These are phyloP conservation scores for Citrullus mucosospermus DNA, from an alignment of 306 rosid genomes.

Conservation along the genomic window DNA sequence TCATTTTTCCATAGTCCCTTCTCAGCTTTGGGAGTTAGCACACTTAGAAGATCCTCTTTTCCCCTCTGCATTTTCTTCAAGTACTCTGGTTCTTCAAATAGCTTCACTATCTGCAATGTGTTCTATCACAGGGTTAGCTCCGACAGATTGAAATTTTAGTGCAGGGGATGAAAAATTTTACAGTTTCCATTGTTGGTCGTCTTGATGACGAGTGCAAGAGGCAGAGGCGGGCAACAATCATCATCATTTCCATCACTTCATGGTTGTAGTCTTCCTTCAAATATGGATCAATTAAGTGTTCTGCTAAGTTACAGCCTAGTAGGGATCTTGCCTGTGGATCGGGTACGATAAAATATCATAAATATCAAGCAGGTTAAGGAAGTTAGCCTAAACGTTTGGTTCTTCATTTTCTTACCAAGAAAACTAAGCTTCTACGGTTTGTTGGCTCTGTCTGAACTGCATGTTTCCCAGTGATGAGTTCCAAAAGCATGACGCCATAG, in stretches of 20 bases:
- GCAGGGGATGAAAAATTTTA: background rate
- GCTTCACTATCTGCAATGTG: slow-evolving; percentile 25
- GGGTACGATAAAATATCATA: background rate
- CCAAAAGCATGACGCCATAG: slow-evolving; percentile 37
- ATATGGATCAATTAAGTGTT: slow-evolving; percentile 29
- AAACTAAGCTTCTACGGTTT: slow-evolving; percentile 30
- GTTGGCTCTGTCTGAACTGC: slow-evolving; percentile 26
- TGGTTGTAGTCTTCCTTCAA: slow-evolving; percentile 23
- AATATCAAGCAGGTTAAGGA: background rate
- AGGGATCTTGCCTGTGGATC: slow-evolving; percentile 35
- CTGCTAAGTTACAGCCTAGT: slow-evolving; percentile 18
- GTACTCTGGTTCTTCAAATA: slow-evolving; percentile 33
- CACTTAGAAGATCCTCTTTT: slow-evolving; percentile 18
- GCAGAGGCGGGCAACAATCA: slow-evolving; percentile 32
- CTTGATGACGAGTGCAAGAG: slow-evolving; percentile 34
- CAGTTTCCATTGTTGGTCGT: slow-evolving; percentile 37
- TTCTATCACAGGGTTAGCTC: background rate
- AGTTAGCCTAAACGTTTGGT: background rate
- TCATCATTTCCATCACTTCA: slow-evolving; percentile 36
- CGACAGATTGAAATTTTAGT: background rate
- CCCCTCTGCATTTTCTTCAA: slow-evolving; percentile 28
- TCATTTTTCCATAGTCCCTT: slow-evolving; percentile 9
- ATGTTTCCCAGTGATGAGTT: slow-evolving; percentile 38
- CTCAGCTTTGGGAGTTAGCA: slow-evolving; percentile 10
- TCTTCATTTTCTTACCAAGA: slow-evolving; percentile 22